Conservation (phyloP, 1,139 yeast species). For the Geotrichum candidum region DNA sequence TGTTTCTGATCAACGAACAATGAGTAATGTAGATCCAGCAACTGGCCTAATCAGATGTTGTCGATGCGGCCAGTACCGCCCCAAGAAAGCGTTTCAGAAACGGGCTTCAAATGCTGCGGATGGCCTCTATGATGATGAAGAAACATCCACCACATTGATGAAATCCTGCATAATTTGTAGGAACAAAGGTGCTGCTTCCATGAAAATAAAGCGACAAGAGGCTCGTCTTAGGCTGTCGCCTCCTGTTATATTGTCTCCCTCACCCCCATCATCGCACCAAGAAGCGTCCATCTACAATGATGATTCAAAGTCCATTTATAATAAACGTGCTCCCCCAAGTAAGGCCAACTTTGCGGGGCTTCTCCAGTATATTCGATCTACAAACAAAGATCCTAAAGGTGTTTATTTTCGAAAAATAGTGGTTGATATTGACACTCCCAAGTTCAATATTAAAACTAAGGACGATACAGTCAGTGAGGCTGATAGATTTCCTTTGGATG, state of each 20-base stretch:
- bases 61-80: background rate
- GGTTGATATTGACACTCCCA: background rate
- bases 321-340: background rate
- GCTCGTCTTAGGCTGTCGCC: background rate
- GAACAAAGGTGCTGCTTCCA: background rate
- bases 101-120: background rate
- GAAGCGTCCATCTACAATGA: background rate
- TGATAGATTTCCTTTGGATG: background rate
- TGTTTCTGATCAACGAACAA: background rate
- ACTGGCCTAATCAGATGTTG: background rate
- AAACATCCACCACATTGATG: background rate
- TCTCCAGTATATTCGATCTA: background rate
- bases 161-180: background rate
- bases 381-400: background rate
- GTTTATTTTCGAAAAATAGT: background rate
- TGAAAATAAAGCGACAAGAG: background rate
- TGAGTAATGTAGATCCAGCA: background rate
- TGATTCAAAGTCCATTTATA: background rate
- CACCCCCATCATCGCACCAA: background rate
- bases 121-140: background rate
- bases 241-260: background rate
- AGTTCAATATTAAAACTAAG: background rate
- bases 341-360: background rate
- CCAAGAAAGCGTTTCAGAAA: background rate
- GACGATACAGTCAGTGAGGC: background rate